Evolutionary conservation across 306 rosid genomes (phyloP).

Genomic region (Corylus americana): DNA sequence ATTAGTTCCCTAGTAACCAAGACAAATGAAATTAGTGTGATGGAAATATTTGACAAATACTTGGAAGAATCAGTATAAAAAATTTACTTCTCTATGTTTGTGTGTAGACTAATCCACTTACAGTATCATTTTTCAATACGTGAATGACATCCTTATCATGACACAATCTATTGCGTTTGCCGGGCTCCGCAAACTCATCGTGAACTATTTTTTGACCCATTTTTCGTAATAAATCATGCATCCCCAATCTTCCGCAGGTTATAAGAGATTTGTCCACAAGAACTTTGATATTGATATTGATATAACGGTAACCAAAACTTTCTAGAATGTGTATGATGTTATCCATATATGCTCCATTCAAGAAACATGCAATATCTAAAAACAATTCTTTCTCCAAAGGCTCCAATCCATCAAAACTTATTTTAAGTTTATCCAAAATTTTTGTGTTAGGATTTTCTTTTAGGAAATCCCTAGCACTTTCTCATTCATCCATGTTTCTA

Average conservation of each 20-base stretch:
- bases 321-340: slow-evolving; percentile 12
- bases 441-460: not conserved
- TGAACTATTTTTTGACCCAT: slow-evolving; percentile 20
- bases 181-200: slow-evolving; percentile 11
- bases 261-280: slow-evolving; percentile 25
- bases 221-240: slow-evolving; percentile 28
- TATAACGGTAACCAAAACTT: slow-evolving; percentile 6
- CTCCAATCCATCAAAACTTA: slow-evolving; percentile 35
- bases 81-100: no score
- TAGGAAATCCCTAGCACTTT: slow-evolving; percentile 15
- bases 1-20: slow-evolving; percentile 11
- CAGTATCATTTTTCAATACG: slow-evolving; percentile 12
- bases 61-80: no score
- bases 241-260: slow-evolving; percentile 1
- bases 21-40: no score
- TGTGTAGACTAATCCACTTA: not conserved
- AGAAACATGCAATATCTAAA: slow-evolving; percentile 29
- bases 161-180: slow-evolving; percentile 22
- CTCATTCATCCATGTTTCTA: slow-evolving; percentile 7
- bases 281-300: slow-evolving; percentile 6
- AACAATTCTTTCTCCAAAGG: slow-evolving; percentile 21
- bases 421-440: not conserved
- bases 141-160: slow-evolving; percentile 9
- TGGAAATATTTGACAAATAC: no score
- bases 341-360: slow-evolving; percentile 21